Evolutionary conservation across 163 green algal genomes (phyloP).

Genomic region (Volvox carteri): DNA sequence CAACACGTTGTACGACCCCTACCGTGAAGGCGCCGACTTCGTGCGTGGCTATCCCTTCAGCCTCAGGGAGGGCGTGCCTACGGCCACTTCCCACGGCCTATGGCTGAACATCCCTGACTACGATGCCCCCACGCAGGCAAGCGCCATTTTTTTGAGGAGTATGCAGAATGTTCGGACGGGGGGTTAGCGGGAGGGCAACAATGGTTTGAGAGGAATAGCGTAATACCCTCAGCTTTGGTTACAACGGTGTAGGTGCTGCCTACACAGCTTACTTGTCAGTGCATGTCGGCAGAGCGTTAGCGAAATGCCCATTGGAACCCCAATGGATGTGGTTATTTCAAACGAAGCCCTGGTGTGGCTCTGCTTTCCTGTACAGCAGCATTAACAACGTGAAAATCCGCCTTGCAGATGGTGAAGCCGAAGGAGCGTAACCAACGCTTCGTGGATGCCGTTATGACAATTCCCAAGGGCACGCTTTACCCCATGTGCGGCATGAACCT

Average conservation of each 20-base stretch:
- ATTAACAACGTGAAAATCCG: too few species aligned
- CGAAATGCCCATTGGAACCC: too few species aligned
- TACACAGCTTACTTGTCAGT: too few species aligned
- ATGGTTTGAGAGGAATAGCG: not conserved
- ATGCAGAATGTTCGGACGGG: too few species aligned
- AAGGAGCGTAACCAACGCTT: slow-evolving; percentile 95
- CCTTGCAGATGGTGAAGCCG: slow-evolving; percentile 96
- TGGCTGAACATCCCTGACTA: slow-evolving; percentile 99
- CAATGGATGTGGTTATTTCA: too few species aligned
- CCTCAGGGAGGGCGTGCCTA: slow-evolving; percentile 92
- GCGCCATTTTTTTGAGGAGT: not conserved
- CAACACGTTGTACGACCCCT: slow-evolving; percentile 99
- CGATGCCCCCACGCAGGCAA: slow-evolving; percentile 89
- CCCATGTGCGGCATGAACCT: slow-evolving; percentile 99
- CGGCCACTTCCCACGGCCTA: slow-evolving; percentile 95
- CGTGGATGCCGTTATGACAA: slow-evolving; percentile 95
- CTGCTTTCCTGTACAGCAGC: too few species aligned
- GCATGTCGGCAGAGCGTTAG: too few species aligned
- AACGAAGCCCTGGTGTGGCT: too few species aligned
- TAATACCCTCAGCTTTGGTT: not conserved
- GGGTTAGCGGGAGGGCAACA: not conserved
- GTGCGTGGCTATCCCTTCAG: slow-evolving; percentile 97
- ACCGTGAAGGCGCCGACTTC: slow-evolving; percentile 90
- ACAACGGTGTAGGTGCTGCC: not conserved
- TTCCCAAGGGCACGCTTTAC: slow-evolving; percentile 95